These are phyloP conservation scores for Alternaria conjuncta DNA, from an alignment of 2,329 filamentous ascomycete species.

Conservation along the genomic window DNA sequence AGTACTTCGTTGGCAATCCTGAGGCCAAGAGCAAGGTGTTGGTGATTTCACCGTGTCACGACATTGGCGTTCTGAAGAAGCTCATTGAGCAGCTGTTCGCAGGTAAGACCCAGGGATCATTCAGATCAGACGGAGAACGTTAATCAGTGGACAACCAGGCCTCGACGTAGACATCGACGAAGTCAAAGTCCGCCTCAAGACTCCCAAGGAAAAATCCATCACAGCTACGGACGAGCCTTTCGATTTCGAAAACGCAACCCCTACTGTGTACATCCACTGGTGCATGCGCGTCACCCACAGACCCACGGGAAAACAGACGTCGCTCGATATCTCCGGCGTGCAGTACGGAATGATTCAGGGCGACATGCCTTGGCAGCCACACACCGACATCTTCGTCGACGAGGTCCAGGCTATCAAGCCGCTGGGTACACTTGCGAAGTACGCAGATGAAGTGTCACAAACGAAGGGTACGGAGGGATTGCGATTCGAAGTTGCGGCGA, in stretches of 20 bases:
- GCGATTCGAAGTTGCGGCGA: not conserved
- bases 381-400: not conserved
- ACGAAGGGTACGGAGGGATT: conserved; percentile 1
- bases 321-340: conserved; percentile 5
- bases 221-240: not conserved
- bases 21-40: not conserved
- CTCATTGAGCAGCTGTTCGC: conserved; percentile 5
- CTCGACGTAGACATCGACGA: conserved; percentile 10
- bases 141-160: not conserved
- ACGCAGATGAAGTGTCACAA: not conserved
- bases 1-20: not conserved
- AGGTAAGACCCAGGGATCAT: not conserved
- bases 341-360: conserved; percentile 1
- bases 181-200: not conserved
- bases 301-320: conserved; percentile 3
- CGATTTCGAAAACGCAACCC: not conserved
- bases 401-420: not conserved
- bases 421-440: not conserved
- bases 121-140: no score
- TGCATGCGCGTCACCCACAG: conserved; percentile 2
- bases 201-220: not conserved
- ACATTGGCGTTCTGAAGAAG: conserved; percentile 2
- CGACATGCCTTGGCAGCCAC: not conserved
- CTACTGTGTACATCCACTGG: conserved; percentile 1
- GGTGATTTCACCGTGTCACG: not conserved